phyloP scores from a whole-genome alignment of 2,329 filamentous ascomycete genomes.

The Rutstroemia sp. region DNA sequence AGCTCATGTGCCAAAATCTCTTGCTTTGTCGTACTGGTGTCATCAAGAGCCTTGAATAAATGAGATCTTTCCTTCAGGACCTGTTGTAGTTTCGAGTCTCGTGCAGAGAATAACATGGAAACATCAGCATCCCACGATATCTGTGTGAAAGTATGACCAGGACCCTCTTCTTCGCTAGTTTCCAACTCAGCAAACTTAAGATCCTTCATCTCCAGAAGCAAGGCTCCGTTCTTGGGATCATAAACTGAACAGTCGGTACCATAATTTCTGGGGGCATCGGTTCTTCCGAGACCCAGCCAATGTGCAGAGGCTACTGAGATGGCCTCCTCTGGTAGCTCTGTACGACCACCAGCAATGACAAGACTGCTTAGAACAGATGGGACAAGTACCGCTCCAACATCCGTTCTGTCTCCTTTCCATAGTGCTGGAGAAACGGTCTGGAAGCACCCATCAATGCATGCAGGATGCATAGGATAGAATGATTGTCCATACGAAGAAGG shows the following conservation, averaged over 20 bases:
- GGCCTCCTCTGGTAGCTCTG: constrained; percentile 4
- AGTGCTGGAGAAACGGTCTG: constrained; percentile 23
- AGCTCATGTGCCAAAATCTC: constrained; percentile 11
- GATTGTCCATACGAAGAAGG: constrained; percentile 21
- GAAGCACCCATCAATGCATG: constrained; percentile 27
- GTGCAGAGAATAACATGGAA: background rate
- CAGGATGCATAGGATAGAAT: constrained; percentile 29
- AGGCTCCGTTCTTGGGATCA: constrained; percentile 12
- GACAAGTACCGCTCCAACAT: constrained; percentile 15
- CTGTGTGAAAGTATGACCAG: constrained; percentile 5
- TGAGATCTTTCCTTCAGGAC: constrained; percentile 8
- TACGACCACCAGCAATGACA: constrained; percentile 14
- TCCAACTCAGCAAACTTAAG: constrained; percentile 15
- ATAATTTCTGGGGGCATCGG: constrained; percentile 10
- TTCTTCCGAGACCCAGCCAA: constrained; percentile 7
- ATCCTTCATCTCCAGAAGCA: constrained; percentile 19
- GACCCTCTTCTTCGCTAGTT: background rate
- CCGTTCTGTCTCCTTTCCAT: constrained; percentile 16
- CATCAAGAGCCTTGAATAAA: constrained; percentile 1
- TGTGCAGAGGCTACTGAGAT: constrained; percentile 8
- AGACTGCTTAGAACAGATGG: constrained; percentile 19
- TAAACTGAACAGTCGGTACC: constrained; percentile 11
- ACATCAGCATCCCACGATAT: constrained; percentile 22
- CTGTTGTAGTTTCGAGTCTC: background rate
- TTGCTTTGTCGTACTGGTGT: background rate